phyloP scores from a whole-genome alignment of 129 eudicot genomes.

The Arctium minus region DNA sequence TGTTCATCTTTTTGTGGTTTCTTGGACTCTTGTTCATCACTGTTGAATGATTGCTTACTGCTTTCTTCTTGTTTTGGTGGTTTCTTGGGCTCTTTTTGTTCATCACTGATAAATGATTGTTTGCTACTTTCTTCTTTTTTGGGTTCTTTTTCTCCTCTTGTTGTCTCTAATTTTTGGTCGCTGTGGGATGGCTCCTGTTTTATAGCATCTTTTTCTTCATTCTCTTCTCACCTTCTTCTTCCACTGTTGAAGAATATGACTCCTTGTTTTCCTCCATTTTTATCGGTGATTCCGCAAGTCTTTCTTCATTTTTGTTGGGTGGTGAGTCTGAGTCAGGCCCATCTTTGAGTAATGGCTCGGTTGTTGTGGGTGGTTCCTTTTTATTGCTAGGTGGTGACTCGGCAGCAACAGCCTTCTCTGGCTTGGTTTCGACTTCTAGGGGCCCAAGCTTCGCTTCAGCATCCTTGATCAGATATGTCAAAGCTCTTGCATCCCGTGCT shows the following conservation, averaged over 20 bases:
- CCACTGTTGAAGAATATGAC: no score
- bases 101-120: neutral
- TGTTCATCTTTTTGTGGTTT: neutral
- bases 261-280: slow-evolving; percentile 15
- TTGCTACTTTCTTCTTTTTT: neutral
- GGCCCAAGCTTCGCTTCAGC: slow-evolving; percentile 39
- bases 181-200: neutral
- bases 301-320: slow-evolving; percentile 17
- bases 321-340: neutral
- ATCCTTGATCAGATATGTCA: slow-evolving; percentile 52
- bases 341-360: slow-evolving; percentile 13
- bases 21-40: slow-evolving; percentile 7
- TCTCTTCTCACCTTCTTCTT: no score
- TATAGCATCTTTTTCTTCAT: neutral
- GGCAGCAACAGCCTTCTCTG: neutral
- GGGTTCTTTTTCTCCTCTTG: neutral
- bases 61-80: neutral
- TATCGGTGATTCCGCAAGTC: neutral
- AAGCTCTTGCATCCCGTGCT: slow-evolving; percentile 71
- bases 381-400: neutral
- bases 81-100: neutral
- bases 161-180: neutral
- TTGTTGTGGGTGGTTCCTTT: slow-evolving; percentile 2
- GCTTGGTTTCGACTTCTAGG: slow-evolving; percentile 30
- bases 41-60: neutral